Base-by-base conservation (phyloP, 257 asterid species). In the Penstemon eatonii region DNA sequence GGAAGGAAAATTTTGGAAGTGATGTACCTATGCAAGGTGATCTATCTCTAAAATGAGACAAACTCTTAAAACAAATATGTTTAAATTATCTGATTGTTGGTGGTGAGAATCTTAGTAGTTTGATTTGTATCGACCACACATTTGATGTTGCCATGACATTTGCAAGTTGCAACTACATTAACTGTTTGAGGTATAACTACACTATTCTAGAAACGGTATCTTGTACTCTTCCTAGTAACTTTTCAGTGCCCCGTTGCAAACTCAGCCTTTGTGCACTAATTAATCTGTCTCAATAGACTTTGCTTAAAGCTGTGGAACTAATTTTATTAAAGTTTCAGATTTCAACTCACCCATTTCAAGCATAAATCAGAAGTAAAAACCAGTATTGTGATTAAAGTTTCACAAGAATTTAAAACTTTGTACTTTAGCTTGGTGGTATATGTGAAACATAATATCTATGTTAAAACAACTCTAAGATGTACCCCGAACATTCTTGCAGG, bases 1-100 rank as follows among this genome's bases (percentile, higher is more conserved):
- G 92, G 97, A 79, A 80, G 54, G 91, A 80, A 37, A 70, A 85
- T 43, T 56, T 82, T 67, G 88, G 68, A 40, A 67, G 73, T 53
- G 83, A 72, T 67, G 75, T 56, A 41, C 73, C 81, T 6, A 52
- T 42, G 67, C 81, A 74, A 78, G 96, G 98, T 92, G 78, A 67
- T 73, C 43, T 67, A 18, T 63, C 68, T 63, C 43, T 70, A 63
- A 67, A 65, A 64, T 36, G 19, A 44, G 56, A 33, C 39, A 55
- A 44, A n/a, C 56, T 39, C 18, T 39, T 70, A 49, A 37, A 36
- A 46, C 33, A 57, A 50, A 57, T 36, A 37, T 8, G 38, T 49
- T 40, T 40, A 56, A 45, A 43, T 57, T 18, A 61, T 65, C 53
- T 46, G 10, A 60, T 68, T 11, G 53, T 67, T 43, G 54, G 40